A percentile compares a stretch with the other conserved stretches of the same genome.
Conservation (phyloP, 1,284 basidiomycete genomes). For the Boletus mariae region DNA sequence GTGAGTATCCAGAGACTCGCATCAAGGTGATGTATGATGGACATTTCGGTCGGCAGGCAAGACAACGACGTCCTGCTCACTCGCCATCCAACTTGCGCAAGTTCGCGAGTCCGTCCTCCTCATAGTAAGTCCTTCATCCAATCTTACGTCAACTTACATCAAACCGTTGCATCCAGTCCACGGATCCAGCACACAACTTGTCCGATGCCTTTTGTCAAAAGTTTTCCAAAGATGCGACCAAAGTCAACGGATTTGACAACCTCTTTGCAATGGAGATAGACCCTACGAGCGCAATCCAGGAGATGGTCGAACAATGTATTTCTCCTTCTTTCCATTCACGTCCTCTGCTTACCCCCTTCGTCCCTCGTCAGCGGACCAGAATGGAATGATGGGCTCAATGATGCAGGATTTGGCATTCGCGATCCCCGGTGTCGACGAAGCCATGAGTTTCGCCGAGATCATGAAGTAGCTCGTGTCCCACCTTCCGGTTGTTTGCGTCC, state of each 20-base stretch:
- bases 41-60: conserved; percentile 58
- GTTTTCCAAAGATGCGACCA: conserved; percentile 99
- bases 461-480: conserved; percentile 73
- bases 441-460: conserved; percentile 99
- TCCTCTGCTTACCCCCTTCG: conserved; percentile 2
- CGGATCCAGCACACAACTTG: conserved; percentile 97
- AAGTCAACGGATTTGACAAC: conserved; percentile 97
- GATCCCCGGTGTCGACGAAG: conserved; percentile 98
- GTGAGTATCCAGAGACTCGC: conserved; percentile 44
- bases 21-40: not conserved
- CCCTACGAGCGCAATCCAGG: conserved; percentile 93
- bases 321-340: conserved; percentile 8
- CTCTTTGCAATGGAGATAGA: conserved; percentile 99
- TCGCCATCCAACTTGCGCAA: conserved; percentile 90
- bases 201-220: conserved; percentile 99
- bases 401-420: conserved; percentile 99
- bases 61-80: conserved; percentile 92
- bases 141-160: not conserved
- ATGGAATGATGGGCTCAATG: conserved; percentile 98
- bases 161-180: conserved; percentile 61
- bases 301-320: conserved; percentile 97
- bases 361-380: conserved; percentile 67
- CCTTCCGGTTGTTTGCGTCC: not conserved
- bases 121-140: conserved; percentile 62
- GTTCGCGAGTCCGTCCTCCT: conserved; percentile 88